A percentile compares a stretch with the other conserved stretches of the same genome.
These are phyloP conservation scores for Herpetospermum pedunculosum DNA, from an alignment of 306 rosid genomes.

Conservation along the genomic window DNA sequence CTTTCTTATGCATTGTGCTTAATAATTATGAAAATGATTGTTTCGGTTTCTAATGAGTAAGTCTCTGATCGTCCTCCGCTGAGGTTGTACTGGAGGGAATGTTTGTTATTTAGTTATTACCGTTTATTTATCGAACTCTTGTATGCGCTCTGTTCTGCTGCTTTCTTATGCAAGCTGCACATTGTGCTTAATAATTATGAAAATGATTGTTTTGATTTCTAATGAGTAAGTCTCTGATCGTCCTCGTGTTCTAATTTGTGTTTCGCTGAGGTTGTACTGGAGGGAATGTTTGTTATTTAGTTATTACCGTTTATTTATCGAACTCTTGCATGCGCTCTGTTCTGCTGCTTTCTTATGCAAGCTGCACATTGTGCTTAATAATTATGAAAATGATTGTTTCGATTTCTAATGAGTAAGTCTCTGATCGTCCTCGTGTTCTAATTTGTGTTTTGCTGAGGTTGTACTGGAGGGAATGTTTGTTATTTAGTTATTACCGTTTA, in stretches of 20 bases:
- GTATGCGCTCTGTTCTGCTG: not conserved
- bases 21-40: not conserved
- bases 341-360: not conserved
- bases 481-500: not conserved
- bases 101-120: not conserved
- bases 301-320: not conserved
- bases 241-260: not conserved
- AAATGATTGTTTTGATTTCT: not conserved
- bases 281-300: too few species aligned
- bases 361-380: not conserved
- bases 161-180: not conserved
- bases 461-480: not conserved
- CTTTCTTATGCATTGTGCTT: not conserved
- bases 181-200: not conserved
- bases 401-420: too few species aligned
- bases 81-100: not conserved
- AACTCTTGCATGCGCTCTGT: not conserved
- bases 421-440: not conserved
- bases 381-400: not conserved
- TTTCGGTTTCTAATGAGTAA: too few species aligned
- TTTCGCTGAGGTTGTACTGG: not conserved
- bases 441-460: not conserved
- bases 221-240: not conserved
- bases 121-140: not conserved
- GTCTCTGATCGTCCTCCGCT: not conserved